Conservation (phyloP, 306 rosid genomes). For the Rosa persica region DNA sequence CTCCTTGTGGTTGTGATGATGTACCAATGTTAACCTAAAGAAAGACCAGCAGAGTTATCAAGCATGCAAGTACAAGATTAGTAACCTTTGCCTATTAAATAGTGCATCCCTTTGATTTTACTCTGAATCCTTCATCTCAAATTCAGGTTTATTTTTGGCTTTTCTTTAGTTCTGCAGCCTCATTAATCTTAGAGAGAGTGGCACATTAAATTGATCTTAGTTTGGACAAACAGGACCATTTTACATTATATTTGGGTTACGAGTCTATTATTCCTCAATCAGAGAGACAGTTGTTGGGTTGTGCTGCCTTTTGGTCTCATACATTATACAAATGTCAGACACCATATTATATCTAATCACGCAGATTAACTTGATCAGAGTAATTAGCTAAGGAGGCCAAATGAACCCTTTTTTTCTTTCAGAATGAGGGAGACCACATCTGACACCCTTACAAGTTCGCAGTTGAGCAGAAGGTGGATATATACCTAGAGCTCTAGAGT, state of each 20-base stretch:
- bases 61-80: conserved; percentile 12
- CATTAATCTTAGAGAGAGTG: too few relatives aligned
- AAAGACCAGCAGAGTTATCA: conserved; percentile 29
- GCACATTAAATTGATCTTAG: neutral
- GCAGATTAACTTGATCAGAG: too few relatives aligned
- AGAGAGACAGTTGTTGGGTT: neutral
- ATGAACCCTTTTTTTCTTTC: too few relatives aligned
- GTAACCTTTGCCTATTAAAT: neutral
- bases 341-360: too few relatives aligned
- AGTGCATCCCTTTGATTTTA: neutral
- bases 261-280: too few relatives aligned
- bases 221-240: neutral
- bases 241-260: neutral
- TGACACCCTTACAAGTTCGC: too few relatives aligned
- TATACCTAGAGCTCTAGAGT: too few relatives aligned
- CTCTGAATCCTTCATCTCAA: neutral
- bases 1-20: conserved; percentile 50
- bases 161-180: neutral
- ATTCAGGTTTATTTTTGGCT: neutral
- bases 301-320: neutral
- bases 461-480: too few relatives aligned
- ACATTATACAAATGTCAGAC: neutral
- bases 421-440: too few relatives aligned
- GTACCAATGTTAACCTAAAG: conserved; percentile 50
- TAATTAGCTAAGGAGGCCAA: too few relatives aligned